phyloP scores from a whole-genome alignment of 2,329 filamentous ascomycete species.

The Nothophoma quercina region DNA sequence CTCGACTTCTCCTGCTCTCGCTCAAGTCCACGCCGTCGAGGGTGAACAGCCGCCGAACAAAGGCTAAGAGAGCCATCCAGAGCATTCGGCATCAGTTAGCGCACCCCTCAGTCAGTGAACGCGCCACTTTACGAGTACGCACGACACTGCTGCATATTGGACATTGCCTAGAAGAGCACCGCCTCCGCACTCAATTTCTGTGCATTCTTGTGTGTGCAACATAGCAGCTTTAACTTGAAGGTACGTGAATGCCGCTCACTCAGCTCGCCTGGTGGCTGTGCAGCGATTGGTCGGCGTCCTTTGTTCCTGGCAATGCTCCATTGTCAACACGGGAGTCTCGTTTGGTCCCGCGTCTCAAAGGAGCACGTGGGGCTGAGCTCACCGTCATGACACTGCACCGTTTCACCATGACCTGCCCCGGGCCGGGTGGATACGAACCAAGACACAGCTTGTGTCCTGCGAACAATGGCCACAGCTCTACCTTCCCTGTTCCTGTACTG shows the following conservation, averaged over 20 bases:
- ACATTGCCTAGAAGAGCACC: slow-evolving; percentile 3
- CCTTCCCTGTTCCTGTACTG: slow-evolving; percentile 25
- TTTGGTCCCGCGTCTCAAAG: slow-evolving; percentile 24
- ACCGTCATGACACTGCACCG: slow-evolving; percentile 32
- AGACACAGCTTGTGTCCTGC: slow-evolving; percentile 27
- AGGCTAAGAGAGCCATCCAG: slow-evolving; percentile 11
- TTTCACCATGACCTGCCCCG: slow-evolving; percentile 35
- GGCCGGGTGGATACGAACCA: slow-evolving; percentile 24
- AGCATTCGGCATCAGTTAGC: slow-evolving; percentile 13
- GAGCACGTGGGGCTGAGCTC: slow-evolving; percentile 36
- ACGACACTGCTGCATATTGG: slow-evolving; percentile 5
- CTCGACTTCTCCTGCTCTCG: slow-evolving; percentile 5
- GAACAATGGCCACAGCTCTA: slow-evolving; percentile 24
- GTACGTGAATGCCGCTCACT: slow-evolving; percentile 6
- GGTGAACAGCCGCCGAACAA: slow-evolving; percentile 11
- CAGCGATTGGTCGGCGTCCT: slow-evolving; percentile 6
- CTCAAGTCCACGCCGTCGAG: slow-evolving; percentile 12
- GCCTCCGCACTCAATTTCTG: slow-evolving; percentile 1
- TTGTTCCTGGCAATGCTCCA: slow-evolving; percentile 12
- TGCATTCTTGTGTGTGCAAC: slow-evolving; percentile 1
- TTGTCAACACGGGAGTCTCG: slow-evolving; percentile 15
- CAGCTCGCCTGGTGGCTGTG: slow-evolving; percentile 14
- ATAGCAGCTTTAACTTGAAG: slow-evolving; percentile 5
- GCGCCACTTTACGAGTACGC: slow-evolving; percentile 14
- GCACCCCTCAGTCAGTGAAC: slow-evolving; percentile 21